These are phyloP conservation scores for Hygrocybe punicea DNA, from an alignment of 768 basidiomycete genomes.

Conservation along the genomic window DNA sequence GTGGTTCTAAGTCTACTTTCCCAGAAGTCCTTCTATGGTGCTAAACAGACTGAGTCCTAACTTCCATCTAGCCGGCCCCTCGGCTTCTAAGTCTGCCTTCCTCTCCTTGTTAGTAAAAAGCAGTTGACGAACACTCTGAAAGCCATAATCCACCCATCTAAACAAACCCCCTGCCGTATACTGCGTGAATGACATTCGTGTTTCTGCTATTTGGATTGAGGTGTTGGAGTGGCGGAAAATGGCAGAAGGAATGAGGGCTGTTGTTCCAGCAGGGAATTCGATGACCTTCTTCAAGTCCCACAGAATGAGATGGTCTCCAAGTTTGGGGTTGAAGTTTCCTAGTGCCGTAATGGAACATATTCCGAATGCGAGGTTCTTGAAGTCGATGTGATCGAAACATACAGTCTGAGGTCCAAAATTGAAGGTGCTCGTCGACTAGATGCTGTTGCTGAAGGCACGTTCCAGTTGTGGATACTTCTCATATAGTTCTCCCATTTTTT, in stretches of 20 bases:
- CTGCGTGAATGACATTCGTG: slow-evolving; percentile 18
- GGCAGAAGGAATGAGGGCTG: slow-evolving; percentile 26
- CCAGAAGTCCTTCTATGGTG: too few species aligned
- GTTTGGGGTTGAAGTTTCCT: slow-evolving; percentile 20
- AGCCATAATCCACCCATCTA: slow-evolving; percentile 22
- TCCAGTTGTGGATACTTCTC: slow-evolving; percentile 6
- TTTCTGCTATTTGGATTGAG: slow-evolving; percentile 12
- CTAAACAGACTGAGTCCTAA: background rate
- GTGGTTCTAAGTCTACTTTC: too few species aligned
- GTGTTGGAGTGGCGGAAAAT: slow-evolving; percentile 19
- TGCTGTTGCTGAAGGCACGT: slow-evolving; percentile 24
- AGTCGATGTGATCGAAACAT: slow-evolving; percentile 21
- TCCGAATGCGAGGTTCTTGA: slow-evolving; percentile 23
- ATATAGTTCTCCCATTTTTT: slow-evolving; percentile 9
- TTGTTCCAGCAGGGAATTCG: slow-evolving; percentile 24
- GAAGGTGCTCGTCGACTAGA: slow-evolving; percentile 27
- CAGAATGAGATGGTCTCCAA: slow-evolving; percentile 26
- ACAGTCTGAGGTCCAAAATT: slow-evolving; percentile 24
- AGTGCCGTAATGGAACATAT: slow-evolving; percentile 27
- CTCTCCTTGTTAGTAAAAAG: background rate
- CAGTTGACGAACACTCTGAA: background rate
- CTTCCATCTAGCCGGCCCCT: background rate
- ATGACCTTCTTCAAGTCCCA: slow-evolving; percentile 21
- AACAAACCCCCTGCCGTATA: slow-evolving; percentile 22
- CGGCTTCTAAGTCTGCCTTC: background rate